Evolutionary conservation across 106 monocot species (phyloP).

Genomic region (Amphibolis antarctica): DNA sequence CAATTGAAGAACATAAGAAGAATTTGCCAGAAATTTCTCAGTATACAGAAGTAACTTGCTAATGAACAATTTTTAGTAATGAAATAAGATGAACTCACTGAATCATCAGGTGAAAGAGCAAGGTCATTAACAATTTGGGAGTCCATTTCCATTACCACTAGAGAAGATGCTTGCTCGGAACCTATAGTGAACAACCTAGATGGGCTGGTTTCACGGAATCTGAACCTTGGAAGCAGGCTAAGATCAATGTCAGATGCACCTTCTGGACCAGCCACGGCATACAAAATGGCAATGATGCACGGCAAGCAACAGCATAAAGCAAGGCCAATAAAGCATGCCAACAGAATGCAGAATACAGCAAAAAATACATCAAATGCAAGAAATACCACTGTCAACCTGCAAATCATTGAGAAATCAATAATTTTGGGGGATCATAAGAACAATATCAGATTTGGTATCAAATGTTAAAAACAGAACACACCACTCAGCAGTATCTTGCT

Average conservation of each 20-base stretch:
- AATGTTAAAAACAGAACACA: too few relatives aligned
- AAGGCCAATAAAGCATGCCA: constrained; percentile 26
- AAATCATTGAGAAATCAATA: too few relatives aligned
- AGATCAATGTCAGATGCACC: constrained; percentile 33
- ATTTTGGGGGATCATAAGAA: too few relatives aligned
- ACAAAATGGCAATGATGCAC: constrained; percentile 22
- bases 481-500: too few relatives aligned
- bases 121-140: constrained; percentile 10
- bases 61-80: background rate
- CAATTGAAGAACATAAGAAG: too few relatives aligned
- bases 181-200: background rate
- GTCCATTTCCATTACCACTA: constrained; percentile 1
- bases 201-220: constrained; percentile 7
- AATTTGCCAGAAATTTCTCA: too few relatives aligned
- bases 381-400: constrained; percentile 23
- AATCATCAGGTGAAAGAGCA: constrained; percentile 25
- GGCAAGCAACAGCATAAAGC: constrained; percentile 34
- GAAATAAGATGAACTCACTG: constrained; percentile 17
- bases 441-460: too few relatives aligned
- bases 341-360: constrained; percentile 20
- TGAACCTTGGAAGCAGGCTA: constrained; percentile 22
- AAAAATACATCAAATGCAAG: constrained; percentile 22
- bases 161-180: background rate
- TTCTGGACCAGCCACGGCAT: constrained; percentile 28
- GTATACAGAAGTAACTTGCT: too few relatives aligned